Base-by-base conservation (phyloP, 164 flowering plant genomes). In the Saururus chinensis region DNA sequence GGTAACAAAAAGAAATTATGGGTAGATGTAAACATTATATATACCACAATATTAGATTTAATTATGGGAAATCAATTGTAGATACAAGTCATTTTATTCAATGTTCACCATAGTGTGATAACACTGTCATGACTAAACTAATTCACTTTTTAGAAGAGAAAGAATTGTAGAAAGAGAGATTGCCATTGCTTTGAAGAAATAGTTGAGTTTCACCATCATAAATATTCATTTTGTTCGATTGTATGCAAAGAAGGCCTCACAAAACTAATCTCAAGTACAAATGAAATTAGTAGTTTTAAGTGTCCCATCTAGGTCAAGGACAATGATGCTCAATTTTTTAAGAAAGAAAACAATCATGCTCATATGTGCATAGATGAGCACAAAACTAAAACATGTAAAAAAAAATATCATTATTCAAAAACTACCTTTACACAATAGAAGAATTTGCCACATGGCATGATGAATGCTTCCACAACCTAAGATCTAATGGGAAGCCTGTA, bases 401-500 rank as follows among this genome's bases (percentile, higher is more conserved):
- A 30, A 23, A 54, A n/a, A n/a, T n/a, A 7, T 21, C 24, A 16
- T 9, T 35, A 16, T 8, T n/a, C 21, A 35, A 21, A 2, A 58
- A 58, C 6, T 68, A 91, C 99, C 99, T 83, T 84, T 41, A 84
- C 78, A 77, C 99, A 95, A 71, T 66, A 87, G 74, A 68, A 77
- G 72, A 97, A 95, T 74, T 74, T 85, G 22, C 99, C 99, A 66
- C 99, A 95, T 42, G 99, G 99, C 99, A 95, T 95, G 70, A 91
- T 88, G 69, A 95, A 95, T 66, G 97, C 95, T 65, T 96, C 99
- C 57, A 91, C 84, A 51, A 95, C 96, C 64, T 57, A 96, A 64
- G 96, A 72, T 61, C 99, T 97, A 70, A 95, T 45, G 51, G 99
- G 97, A 73, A 80, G 77, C 76, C 99, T 45, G 49, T 45, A 45